Evolutionary conservation across 1,284 basidiomycete species (phyloP).

Genomic region (Puccinia triticina): DNA sequence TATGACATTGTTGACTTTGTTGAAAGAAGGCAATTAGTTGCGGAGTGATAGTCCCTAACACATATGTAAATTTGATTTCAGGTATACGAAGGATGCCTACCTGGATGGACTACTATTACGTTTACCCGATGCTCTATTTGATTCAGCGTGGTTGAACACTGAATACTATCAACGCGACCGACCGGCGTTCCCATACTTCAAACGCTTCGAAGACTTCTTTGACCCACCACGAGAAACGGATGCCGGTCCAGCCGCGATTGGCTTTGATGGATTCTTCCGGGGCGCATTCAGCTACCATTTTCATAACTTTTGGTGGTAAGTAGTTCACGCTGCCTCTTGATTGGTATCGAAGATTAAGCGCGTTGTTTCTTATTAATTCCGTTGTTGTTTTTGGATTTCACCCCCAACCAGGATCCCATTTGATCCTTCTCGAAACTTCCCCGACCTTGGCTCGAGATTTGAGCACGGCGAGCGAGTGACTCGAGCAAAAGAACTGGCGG

Average conservation of each 20-base stretch:
- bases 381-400: background rate
- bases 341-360: slow-evolving; percentile 57
- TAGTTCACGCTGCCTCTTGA: slow-evolving; percentile 3
- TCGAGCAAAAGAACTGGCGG: slow-evolving; percentile 60
- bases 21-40: background rate
- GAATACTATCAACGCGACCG: slow-evolving; percentile 79
- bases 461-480: slow-evolving; percentile 71
- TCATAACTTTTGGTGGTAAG: slow-evolving; percentile 68
- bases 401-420: slow-evolving; percentile 85
- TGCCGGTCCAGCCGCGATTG: slow-evolving; percentile 73
- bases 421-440: slow-evolving; percentile 83
- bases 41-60: background rate
- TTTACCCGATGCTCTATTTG: slow-evolving; percentile 80
- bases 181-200: slow-evolving; percentile 81
- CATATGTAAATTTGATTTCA: slow-evolving; percentile 49
- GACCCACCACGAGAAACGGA: slow-evolving; percentile 71
- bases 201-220: slow-evolving; percentile 64
- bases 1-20: background rate
- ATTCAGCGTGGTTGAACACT: slow-evolving; percentile 82
- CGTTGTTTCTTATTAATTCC: slow-evolving; percentile 51
- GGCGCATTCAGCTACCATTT: slow-evolving; percentile 84
- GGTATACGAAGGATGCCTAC: slow-evolving; percentile 76
- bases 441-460: slow-evolving; percentile 82
- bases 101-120: slow-evolving; percentile 73
- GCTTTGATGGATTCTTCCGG: slow-evolving; percentile 82